phyloP scores from a whole-genome alignment of 345 rosid species.

The Populus euphratica region DNA sequence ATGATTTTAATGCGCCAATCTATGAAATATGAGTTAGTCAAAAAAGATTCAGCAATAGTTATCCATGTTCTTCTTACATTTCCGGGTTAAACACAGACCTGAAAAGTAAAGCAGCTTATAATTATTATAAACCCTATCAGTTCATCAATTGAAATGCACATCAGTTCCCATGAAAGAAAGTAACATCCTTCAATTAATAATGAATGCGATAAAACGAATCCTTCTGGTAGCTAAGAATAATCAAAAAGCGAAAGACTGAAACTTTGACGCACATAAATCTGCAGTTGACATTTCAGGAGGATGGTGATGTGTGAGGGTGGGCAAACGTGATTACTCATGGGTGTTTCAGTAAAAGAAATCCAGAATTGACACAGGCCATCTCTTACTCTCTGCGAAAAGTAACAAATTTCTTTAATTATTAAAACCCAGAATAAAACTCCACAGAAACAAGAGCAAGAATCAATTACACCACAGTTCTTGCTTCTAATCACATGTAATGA shows the following conservation, averaged over 20 bases:
- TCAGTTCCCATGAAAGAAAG: background rate
- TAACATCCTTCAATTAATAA: background rate
- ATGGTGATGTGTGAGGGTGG: background rate
- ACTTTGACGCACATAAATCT: background rate
- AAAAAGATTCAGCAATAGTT: slow-evolving; percentile 3
- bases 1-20: background rate
- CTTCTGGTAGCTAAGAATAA: background rate
- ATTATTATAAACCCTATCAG: background rate
- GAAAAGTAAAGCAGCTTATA: background rate
- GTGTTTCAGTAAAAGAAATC: background rate
- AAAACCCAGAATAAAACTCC: background rate
- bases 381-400: background rate
- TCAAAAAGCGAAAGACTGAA: background rate
- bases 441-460: background rate
- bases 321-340: background rate
- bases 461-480: background rate
- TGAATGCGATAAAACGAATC: background rate
- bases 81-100: slow-evolving; percentile 12
- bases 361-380: background rate
- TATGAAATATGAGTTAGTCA: slow-evolving; percentile 12
- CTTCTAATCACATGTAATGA: background rate
- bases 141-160: background rate
- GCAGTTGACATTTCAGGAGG: background rate
- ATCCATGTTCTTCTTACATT: slow-evolving; percentile 21
- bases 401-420: background rate